Evolutionary conservation across 805 yeast genomes (phyloP).

Genomic region (Wickerhamiella azyma): DNA sequence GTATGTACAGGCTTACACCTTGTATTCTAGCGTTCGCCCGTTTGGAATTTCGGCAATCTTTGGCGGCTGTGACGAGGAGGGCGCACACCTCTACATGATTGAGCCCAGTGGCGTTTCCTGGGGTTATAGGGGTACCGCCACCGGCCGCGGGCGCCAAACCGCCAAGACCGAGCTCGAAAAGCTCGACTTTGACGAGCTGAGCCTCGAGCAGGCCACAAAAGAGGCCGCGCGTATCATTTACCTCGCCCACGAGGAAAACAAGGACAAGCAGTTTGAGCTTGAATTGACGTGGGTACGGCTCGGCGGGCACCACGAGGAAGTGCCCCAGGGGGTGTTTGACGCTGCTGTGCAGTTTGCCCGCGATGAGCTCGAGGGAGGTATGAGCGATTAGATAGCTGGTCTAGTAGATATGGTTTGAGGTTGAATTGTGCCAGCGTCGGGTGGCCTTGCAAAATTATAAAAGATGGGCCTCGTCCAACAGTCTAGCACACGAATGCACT

Average conservation of each 20-base stretch:
- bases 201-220: slow-evolving; percentile 72
- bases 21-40: slow-evolving; percentile 94
- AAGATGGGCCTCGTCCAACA: too few species aligned
- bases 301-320: slow-evolving; percentile 61
- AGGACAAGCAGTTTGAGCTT: slow-evolving; percentile 91
- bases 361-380: slow-evolving; percentile 67
- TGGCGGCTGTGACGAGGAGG: slow-evolving; percentile 86
- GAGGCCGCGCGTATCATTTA: slow-evolving; percentile 90
- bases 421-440: too few species aligned
- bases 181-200: slow-evolving; percentile 53
- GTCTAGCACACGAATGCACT: too few species aligned
- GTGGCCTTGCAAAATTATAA: too few species aligned
- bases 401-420: background rate
- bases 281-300: slow-evolving; percentile 82
- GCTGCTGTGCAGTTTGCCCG: slow-evolving; percentile 80
- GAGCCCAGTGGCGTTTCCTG: slow-evolving; percentile 96
- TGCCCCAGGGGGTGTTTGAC: slow-evolving; percentile 63
- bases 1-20: slow-evolving; percentile 88
- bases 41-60: slow-evolving; percentile 87
- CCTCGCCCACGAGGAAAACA: slow-evolving; percentile 92
- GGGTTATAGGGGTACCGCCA: slow-evolving; percentile 96
- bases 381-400: slow-evolving; percentile 31
- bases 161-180: slow-evolving; percentile 95
- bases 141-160: slow-evolving; percentile 97
- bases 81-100: slow-evolving; percentile 87